Evolutionary conservation across 495 filamentous ascomycete species (phyloP).

Genomic region (Penicillium chermesinum): DNA sequence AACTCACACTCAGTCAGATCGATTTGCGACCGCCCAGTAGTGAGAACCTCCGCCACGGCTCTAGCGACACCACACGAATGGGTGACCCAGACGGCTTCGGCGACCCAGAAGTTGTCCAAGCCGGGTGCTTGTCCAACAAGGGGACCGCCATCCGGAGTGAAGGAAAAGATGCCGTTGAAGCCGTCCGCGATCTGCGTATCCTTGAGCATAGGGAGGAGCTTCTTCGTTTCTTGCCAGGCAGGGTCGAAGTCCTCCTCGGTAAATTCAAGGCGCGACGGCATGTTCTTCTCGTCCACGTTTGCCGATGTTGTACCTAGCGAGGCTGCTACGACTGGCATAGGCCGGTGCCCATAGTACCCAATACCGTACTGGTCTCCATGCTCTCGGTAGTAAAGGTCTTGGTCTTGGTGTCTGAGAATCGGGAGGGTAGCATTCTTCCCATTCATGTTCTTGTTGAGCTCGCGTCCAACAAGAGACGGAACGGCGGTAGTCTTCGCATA

Average conservation of each 20-base stretch:
- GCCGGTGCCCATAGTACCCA: slow-evolving; percentile 49
- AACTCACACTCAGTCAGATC: slow-evolving; percentile 47
- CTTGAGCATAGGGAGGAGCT: slow-evolving; percentile 39
- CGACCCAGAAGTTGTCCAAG: slow-evolving; percentile 48
- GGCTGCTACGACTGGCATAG: slow-evolving; percentile 44
- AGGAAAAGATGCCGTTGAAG: slow-evolving; percentile 51
- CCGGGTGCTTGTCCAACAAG: slow-evolving; percentile 43
- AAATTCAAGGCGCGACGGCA: slow-evolving; percentile 48
- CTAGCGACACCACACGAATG: slow-evolving; percentile 50
- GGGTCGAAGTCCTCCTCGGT: slow-evolving; percentile 45
- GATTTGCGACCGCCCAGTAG: slow-evolving; percentile 38
- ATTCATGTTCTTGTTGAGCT: slow-evolving; percentile 29
- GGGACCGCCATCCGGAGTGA: slow-evolving; percentile 49
- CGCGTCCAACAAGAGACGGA: slow-evolving; percentile 24
- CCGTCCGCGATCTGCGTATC: slow-evolving; percentile 41
- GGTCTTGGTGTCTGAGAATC: slow-evolving; percentile 48
- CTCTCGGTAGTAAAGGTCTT: slow-evolving; percentile 51
- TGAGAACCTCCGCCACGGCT: slow-evolving; percentile 45
- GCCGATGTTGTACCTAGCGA: slow-evolving; percentile 36
- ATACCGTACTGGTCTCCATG: slow-evolving; percentile 50
- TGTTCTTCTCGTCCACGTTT: slow-evolving; percentile 45
- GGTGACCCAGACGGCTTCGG: slow-evolving; percentile 53
- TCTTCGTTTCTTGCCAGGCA: slow-evolving; percentile 41
- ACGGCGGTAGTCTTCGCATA: slow-evolving; percentile 46
- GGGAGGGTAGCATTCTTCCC: slow-evolving; percentile 38